phyloP scores from a whole-genome alignment of 2,329 filamentous ascomycete genomes.

The Cryphonectria parasitica region DNA sequence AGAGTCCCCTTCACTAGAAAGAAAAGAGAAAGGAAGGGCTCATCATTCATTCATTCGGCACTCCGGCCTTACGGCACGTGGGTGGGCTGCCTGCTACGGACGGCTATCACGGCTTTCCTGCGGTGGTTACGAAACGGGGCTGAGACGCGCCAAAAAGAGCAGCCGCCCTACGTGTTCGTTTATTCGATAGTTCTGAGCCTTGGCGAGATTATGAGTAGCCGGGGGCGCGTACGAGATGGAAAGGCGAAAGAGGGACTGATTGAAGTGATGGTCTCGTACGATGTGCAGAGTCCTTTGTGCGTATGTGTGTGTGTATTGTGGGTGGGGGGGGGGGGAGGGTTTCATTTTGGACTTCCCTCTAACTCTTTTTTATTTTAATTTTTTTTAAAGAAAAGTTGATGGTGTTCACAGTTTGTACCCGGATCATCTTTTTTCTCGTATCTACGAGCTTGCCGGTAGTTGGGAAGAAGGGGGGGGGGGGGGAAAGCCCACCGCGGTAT shows the following conservation, averaged over 20 bases:
- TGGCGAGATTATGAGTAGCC: not conserved
- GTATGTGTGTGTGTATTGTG: too few species aligned
- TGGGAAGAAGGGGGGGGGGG: not conserved
- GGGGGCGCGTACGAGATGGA: not conserved
- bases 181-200: not conserved
- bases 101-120: conserved; percentile 5
- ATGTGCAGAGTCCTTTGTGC: not conserved
- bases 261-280: not conserved
- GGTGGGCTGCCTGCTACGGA: not conserved
- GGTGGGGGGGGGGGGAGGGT: too few species aligned
- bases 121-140: conserved; percentile 4
- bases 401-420: not conserved
- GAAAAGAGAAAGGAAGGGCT: not conserved
- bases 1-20: not conserved
- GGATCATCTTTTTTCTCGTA: not conserved
- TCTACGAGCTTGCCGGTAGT: conserved; percentile 8
- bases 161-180: not conserved
- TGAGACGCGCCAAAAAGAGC: conserved; percentile 4
- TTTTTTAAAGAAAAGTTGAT: not conserved
- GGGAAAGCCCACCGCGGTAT: not conserved
- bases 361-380: too few species aligned
- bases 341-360: too few species aligned
- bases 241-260: not conserved
- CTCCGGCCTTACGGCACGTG: not conserved
- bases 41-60: not conserved